Percentiles rank a stretch among this genome's conserved stretches.
Conservation (phyloP, 257 asterid species). For the Eucommia ulmoides region DNA sequence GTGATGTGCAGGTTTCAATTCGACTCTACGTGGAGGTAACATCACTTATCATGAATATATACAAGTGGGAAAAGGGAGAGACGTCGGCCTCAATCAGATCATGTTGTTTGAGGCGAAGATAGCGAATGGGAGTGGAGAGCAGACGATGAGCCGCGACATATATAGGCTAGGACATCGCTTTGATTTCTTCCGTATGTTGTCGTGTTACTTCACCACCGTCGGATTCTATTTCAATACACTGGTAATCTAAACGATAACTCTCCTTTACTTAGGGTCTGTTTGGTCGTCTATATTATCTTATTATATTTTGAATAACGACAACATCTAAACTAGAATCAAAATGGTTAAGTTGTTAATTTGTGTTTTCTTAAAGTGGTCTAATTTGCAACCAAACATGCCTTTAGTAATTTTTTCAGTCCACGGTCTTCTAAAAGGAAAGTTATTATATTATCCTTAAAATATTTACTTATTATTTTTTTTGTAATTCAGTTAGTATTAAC, state of each 20-base stretch:
- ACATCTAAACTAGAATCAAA: too few relatives aligned
- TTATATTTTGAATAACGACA: too few relatives aligned
- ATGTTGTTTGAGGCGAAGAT: slow-evolving; percentile 95
- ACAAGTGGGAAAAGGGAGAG: slow-evolving; percentile 99
- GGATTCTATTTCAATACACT: slow-evolving; percentile 95
- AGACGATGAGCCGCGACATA: slow-evolving; percentile 88
- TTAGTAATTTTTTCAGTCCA: too few relatives aligned
- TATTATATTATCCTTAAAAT: too few relatives aligned
- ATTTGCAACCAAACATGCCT: too few relatives aligned
- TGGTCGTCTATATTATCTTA: background rate
- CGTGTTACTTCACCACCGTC: slow-evolving; percentile 93
- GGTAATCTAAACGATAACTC: slow-evolving; percentile 33
- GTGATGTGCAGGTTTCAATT: slow-evolving; percentile 66
- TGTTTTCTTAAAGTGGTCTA: too few relatives aligned
- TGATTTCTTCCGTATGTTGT: slow-evolving; percentile 86
- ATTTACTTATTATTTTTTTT: too few relatives aligned
- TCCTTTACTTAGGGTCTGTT: background rate
- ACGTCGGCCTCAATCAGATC: slow-evolving; percentile 96
- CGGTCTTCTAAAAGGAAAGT: too few relatives aligned
- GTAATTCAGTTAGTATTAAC: too few relatives aligned
- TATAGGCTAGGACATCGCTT: slow-evolving; percentile 98
- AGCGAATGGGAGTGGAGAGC: slow-evolving; percentile 97
- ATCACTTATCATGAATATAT: slow-evolving; percentile 96
- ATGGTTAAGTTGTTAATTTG: too few relatives aligned
- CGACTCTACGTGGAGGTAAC: slow-evolving; percentile 96